These are phyloP conservation scores for Fraxinus pennsylvanica DNA, from an alignment of 257 asterid genomes.

Conservation along the genomic window DNA sequence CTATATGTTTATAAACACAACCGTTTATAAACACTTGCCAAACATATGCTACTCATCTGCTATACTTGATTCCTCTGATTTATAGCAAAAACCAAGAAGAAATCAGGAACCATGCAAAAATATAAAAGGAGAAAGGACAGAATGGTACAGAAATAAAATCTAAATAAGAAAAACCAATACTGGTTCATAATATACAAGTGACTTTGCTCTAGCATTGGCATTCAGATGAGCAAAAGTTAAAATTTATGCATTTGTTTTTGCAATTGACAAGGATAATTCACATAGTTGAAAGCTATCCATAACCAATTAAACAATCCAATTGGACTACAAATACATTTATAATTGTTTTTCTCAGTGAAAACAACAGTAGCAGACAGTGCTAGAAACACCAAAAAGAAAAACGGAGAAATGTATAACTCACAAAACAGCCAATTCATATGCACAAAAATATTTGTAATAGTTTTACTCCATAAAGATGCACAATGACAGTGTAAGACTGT, in stretches of 20 bases:
- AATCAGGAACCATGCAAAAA: background rate
- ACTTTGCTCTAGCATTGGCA: background rate
- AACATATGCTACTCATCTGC: background rate
- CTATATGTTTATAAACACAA: too few species aligned
- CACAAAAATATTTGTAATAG: background rate
- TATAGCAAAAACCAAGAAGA: background rate
- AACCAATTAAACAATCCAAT: background rate
- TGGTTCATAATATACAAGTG: background rate
- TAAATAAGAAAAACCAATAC: background rate
- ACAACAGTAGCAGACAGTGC: background rate
- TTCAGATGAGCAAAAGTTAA: background rate
- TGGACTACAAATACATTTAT: background rate
- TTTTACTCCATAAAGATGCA: background rate
- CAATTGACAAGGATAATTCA: background rate
- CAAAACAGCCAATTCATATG: background rate
- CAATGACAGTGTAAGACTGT: background rate
- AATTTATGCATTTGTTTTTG: background rate
- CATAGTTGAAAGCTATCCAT: background rate
- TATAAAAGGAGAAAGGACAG: background rate
- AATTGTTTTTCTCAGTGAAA: background rate
- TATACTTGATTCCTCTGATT: background rate
- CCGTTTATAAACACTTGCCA: too few species aligned
- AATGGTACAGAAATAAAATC: background rate
- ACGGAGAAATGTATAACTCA: background rate
- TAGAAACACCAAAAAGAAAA: background rate